Conservation (phyloP, 2,329 filamentous ascomycete genomes). For the Ceratocystis ficicola region DNA sequence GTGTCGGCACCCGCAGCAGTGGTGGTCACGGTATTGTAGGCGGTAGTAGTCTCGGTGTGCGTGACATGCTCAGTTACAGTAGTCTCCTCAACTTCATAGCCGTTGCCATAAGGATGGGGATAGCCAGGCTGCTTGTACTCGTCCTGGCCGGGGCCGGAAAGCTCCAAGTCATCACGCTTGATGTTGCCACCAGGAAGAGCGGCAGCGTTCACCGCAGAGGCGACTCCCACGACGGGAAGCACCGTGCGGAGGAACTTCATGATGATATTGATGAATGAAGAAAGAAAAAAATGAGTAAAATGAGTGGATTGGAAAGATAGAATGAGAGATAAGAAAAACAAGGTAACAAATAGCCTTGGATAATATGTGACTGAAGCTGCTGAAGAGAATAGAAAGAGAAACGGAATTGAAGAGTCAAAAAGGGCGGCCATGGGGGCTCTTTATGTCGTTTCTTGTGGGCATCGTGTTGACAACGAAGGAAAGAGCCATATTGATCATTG, state of each 20-base stretch:
- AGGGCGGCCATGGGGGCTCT: background rate
- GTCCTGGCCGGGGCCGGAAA: slow-evolving; percentile 10
- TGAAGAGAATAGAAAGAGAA: slow-evolving; percentile 15
- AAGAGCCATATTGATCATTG: background rate
- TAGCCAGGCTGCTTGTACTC: slow-evolving; percentile 20
- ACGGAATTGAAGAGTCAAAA: background rate
- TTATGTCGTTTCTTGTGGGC: slow-evolving; percentile 10
- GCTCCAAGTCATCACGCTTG: slow-evolving; percentile 18
- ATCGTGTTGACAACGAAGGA: background rate
- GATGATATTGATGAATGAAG: slow-evolving; percentile 16
- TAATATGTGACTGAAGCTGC: slow-evolving; percentile 17
- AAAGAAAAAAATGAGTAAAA: slow-evolving; percentile 11
- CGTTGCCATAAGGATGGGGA: slow-evolving; percentile 17
- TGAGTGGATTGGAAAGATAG: slow-evolving; percentile 14
- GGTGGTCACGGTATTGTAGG: slow-evolving; percentile 14
- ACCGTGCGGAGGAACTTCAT: slow-evolving; percentile 23
- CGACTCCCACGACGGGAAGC: slow-evolving; percentile 21
- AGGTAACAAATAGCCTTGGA: slow-evolving; percentile 17
- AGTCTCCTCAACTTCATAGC: slow-evolving; percentile 12
- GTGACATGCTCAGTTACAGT: slow-evolving; percentile 11
- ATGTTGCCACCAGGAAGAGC: slow-evolving; percentile 14
- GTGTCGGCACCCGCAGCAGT: slow-evolving; percentile 15
- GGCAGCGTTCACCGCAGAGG: slow-evolving; percentile 21
- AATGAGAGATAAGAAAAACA: slow-evolving; percentile 19
- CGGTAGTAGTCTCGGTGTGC: slow-evolving; percentile 13